These are phyloP conservation scores for Coemansia sp. DNA, from an alignment of 192 early-diverging fungal species.

Conservation along the genomic window DNA sequence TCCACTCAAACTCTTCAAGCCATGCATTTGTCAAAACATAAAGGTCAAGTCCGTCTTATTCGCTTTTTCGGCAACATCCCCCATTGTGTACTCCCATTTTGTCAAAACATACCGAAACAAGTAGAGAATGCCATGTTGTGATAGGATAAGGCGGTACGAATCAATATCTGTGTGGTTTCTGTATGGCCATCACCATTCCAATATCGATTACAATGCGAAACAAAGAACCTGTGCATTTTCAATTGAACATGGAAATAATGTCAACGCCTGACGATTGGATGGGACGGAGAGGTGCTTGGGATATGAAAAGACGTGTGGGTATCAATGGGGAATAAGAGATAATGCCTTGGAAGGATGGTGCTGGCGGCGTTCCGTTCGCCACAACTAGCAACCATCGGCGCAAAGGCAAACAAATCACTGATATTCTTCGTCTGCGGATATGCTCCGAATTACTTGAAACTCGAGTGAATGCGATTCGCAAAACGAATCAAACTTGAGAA, in stretches of 20 bases:
- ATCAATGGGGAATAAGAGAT: too few species aligned
- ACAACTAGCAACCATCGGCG: too few species aligned
- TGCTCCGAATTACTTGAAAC: too few species aligned
- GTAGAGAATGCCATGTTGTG: neutral
- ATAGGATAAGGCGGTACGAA: neutral
- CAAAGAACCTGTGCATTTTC: neutral
- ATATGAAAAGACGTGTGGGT: too few species aligned
- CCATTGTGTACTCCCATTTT: neutral
- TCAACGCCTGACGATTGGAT: too few species aligned
- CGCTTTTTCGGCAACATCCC: neutral
- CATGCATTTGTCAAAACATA: neutral
- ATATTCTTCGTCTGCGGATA: too few species aligned
- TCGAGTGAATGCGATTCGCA: neutral
- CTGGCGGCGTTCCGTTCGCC: neutral
- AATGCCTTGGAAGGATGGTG: too few species aligned
- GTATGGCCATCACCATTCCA: neutral
- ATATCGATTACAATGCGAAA: too few species aligned
- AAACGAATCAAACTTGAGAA: neutral
- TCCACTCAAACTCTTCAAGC: neutral
- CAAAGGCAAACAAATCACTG: neutral
- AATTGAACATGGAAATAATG: neutral
- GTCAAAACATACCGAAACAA: neutral
- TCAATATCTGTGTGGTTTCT: neutral
- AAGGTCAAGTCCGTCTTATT: neutral
- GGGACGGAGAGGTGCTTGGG: neutral